phyloP scores from a whole-genome alignment of 768 basidiomycete genomes.

The Scleroderma bovista region DNA sequence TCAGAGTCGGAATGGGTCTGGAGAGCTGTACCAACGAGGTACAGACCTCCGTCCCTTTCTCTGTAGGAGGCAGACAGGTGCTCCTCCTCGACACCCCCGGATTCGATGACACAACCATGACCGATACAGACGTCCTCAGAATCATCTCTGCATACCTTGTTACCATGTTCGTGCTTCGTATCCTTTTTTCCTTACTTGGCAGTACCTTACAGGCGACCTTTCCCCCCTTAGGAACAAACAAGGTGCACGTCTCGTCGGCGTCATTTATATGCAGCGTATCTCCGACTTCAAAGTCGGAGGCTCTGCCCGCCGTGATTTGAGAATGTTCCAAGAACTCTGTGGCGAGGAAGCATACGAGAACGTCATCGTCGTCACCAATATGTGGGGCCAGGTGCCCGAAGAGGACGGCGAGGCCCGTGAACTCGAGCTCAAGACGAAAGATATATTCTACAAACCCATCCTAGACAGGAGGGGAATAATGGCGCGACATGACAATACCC shows the following conservation, averaged over 20 bases:
- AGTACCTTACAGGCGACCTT: constrained; percentile 6
- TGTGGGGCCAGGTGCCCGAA: constrained; percentile 41
- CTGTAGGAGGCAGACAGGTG: constrained; percentile 31
- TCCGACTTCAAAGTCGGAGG: constrained; percentile 45
- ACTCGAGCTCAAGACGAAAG: constrained; percentile 34
- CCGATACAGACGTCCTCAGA: constrained; percentile 45
- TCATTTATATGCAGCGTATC: constrained; percentile 52
- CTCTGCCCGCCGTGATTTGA: constrained; percentile 42
- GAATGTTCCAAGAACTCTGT: constrained; percentile 49
- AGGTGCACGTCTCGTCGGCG: constrained; percentile 37
- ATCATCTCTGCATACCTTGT: constrained; percentile 41
- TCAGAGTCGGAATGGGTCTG: constrained; percentile 28
- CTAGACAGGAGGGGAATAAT: constrained; percentile 42
- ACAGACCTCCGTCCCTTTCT: constrained; percentile 24
- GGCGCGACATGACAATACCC: constrained; percentile 37
- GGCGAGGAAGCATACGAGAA: constrained; percentile 46
- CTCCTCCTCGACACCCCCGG: constrained; percentile 58
- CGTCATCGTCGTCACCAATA: constrained; percentile 48
- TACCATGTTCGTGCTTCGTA: constrained; percentile 20
- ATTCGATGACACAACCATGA: constrained; percentile 49
- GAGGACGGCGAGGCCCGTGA: constrained; percentile 38
- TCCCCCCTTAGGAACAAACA: constrained; percentile 25
- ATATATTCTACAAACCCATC: constrained; percentile 46
- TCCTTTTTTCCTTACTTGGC: not conserved
- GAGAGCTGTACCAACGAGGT: constrained; percentile 33